These are phyloP conservation scores for Globisporangium emineosum DNA, from an alignment of 352 stramenopile species.

Conservation along the genomic window DNA sequence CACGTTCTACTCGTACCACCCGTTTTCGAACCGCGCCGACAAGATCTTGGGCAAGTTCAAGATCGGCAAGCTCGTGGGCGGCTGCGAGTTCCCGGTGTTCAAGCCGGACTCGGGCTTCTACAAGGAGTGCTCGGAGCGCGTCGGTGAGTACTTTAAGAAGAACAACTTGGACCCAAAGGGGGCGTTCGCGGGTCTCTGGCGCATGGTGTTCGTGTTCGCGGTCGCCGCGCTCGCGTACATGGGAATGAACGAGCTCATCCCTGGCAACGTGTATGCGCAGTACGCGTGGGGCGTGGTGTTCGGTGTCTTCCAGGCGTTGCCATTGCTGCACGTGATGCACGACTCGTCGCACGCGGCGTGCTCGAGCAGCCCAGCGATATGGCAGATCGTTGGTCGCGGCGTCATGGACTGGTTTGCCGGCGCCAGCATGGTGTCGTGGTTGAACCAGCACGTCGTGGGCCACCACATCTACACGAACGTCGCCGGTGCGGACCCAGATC, in stretches of 20 bases:
- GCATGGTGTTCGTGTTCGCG: conserved; percentile 81
- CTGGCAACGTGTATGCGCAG: conserved; percentile 50
- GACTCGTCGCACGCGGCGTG: conserved; percentile 90
- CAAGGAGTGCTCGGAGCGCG: conserved; percentile 77
- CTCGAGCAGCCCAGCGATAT: conserved; percentile 73
- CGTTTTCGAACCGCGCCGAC: conserved; percentile 80
- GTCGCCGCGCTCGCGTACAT: conserved; percentile 64
- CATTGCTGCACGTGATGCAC: conserved; percentile 92
- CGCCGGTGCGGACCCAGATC: conserved; percentile 89
- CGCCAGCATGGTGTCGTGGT: conserved; percentile 91
- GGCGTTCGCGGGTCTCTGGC: conserved; percentile 76
- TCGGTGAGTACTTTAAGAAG: conserved; percentile 87
- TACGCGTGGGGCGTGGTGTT: conserved; percentile 82
- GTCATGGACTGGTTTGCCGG: conserved; percentile 91
- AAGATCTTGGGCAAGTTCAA: conserved; percentile 85
- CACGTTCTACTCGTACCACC: conserved; percentile 91
- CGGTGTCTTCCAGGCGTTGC: conserved; percentile 86
- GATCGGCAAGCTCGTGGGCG: conserved; percentile 74
- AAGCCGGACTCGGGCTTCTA: conserved; percentile 92
- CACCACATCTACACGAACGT: conserved; percentile 97
- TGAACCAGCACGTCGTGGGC: conserved; percentile 94
- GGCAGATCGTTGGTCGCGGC: conserved; percentile 70
- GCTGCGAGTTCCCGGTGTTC: conserved; percentile 87
- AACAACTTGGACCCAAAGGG: conserved; percentile 89
- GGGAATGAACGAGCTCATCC: conserved; percentile 70